A percentile compares a stretch with the other conserved stretches of the same genome.
phyloP scores from a whole-genome alignment of 2,329 filamentous ascomycete species.

The Microcyclospora pomicola region DNA sequence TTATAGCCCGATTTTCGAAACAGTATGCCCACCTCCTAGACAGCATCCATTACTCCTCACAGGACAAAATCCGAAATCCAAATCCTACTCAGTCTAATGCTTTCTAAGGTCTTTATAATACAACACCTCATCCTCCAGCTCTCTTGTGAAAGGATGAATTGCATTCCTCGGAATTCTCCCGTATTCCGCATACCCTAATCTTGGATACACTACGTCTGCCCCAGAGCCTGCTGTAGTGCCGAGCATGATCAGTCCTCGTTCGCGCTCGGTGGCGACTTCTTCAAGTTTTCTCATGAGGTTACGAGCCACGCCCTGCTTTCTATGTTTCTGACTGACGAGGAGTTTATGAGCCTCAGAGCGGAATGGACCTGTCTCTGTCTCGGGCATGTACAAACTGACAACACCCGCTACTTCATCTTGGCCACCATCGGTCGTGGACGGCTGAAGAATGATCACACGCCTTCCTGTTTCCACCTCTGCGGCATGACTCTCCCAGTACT shows the following conservation, averaged over 20 bases:
- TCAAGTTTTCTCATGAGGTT: conserved; percentile 43
- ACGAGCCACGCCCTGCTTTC: conserved; percentile 39
- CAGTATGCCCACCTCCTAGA: neutral
- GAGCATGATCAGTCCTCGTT: conserved; percentile 39
- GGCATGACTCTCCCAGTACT: conserved; percentile 43
- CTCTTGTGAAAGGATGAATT: conserved; percentile 33
- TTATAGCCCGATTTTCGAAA: too few relatives aligned
- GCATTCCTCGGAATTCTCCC: conserved; percentile 44
- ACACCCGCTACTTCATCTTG: conserved; percentile 39
- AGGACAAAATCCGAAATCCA: neutral
- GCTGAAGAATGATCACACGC: conserved; percentile 35
- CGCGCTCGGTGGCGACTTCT: conserved; percentile 35
- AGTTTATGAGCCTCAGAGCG: conserved; percentile 45
- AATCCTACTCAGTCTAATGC: neutral
- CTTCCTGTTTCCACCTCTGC: conserved; percentile 33
- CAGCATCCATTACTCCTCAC: neutral
- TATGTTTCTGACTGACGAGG: conserved; percentile 39
- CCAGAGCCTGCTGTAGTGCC: conserved; percentile 40
- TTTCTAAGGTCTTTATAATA: conserved; percentile 44
- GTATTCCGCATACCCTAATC: conserved; percentile 42
- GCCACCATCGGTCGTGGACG: conserved; percentile 1
- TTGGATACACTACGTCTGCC: conserved; percentile 41
- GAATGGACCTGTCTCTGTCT: conserved; percentile 43
- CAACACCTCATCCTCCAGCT: conserved; percentile 39
- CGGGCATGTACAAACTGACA: conserved; percentile 40